Evolutionary conservation across 2,329 filamentous ascomycete genomes (phyloP).

Genomic region (Pyrenochaeta sp.): DNA sequence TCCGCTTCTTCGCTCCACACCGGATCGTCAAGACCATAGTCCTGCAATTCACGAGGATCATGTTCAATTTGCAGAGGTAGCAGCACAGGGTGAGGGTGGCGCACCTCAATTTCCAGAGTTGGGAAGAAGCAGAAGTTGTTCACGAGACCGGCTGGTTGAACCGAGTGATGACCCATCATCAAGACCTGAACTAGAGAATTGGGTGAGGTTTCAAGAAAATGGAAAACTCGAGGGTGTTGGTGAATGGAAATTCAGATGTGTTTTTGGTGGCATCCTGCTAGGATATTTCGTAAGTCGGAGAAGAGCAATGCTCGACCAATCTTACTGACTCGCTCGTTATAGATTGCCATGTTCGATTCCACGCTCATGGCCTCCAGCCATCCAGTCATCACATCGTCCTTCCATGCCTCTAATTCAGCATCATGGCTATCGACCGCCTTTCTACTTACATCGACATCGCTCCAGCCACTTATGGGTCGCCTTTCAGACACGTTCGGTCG

Average conservation of each 20-base stretch:
- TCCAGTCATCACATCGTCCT: constrained; percentile 82
- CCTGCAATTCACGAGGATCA: constrained; percentile 34
- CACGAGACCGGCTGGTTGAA: constrained; percentile 35
- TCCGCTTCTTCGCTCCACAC: constrained; percentile 37
- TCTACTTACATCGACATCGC: constrained; percentile 76
- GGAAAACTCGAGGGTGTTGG: constrained; percentile 45
- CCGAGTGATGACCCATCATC: constrained; percentile 30
- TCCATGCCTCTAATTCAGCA: constrained; percentile 77
- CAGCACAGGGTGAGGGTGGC: constrained; percentile 33
- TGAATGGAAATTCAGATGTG: constrained; percentile 45
- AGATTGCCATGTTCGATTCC: constrained; percentile 69
- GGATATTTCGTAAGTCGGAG: constrained; percentile 48
- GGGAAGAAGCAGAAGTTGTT: constrained; percentile 32
- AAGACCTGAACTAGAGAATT: constrained; percentile 27
- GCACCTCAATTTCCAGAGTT: constrained; percentile 31
- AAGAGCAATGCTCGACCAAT: background rate
- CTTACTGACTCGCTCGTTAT: constrained; percentile 50
- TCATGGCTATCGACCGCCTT: constrained; percentile 86
- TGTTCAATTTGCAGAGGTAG: constrained; percentile 29
- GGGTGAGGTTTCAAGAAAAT: constrained; percentile 39
- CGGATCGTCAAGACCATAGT: constrained; percentile 21
- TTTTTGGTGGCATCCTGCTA: constrained; percentile 49
- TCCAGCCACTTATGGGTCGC: constrained; percentile 77
- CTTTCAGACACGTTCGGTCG: constrained; percentile 78
- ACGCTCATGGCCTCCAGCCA: constrained; percentile 85